Evolutionary conservation across 352 stramenopile species (phyloP).

Genomic region (Globisporangium recalcitrans): DNA sequence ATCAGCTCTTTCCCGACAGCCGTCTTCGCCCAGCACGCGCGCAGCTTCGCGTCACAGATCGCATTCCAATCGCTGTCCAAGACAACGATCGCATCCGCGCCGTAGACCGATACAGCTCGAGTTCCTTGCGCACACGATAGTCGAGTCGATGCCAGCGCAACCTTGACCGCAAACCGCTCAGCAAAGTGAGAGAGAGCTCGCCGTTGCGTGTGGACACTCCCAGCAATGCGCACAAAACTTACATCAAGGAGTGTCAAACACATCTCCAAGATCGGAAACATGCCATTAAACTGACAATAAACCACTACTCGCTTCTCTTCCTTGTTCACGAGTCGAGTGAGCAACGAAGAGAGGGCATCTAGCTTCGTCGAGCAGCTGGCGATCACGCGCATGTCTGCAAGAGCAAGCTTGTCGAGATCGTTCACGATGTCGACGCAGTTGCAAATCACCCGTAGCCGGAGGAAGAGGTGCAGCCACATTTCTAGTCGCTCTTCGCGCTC

Average conservation of each 20-base stretch:
- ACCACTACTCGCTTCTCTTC: constrained; percentile 70
- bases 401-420: constrained; percentile 68
- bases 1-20: constrained; percentile 39
- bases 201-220: constrained; percentile 42
- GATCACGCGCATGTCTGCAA: constrained; percentile 61
- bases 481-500: constrained; percentile 49
- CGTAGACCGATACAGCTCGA: constrained; percentile 58
- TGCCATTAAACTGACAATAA: constrained; percentile 68
- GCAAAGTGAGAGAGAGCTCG: constrained; percentile 73
- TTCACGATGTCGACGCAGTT: constrained; percentile 78
- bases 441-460: constrained; percentile 66
- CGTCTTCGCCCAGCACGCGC: constrained; percentile 71
- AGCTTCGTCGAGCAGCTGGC: constrained; percentile 62
- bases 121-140: constrained; percentile 34
- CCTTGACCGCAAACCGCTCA: constrained; percentile 42
- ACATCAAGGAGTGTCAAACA: constrained; percentile 60
- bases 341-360: constrained; percentile 40
- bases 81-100: constrained; percentile 70
- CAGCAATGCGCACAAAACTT: constrained; percentile 59
- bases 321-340: constrained; percentile 47
- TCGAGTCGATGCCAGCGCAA: constrained; percentile 69
- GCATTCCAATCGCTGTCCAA: constrained; percentile 82
- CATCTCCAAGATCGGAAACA: constrained; percentile 74
- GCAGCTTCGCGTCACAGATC: constrained; percentile 75
- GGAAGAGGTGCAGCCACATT: constrained; percentile 57